phyloP scores from a whole-genome alignment of 1,139 yeast genomes.

The Debaryomyces psychrophilus region DNA sequence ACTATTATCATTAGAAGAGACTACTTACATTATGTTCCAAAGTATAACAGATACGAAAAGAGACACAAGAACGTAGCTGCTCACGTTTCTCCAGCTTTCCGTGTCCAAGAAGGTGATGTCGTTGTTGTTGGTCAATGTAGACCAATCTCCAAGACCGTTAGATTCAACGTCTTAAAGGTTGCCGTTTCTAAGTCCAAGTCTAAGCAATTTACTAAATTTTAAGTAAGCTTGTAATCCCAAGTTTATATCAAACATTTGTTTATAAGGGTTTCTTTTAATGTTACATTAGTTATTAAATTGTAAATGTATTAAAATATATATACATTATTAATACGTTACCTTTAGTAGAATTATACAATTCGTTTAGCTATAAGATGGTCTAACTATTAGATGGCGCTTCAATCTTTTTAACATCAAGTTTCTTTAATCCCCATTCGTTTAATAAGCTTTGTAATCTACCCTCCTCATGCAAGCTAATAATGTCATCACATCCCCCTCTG shows the following conservation, averaged over 20 bases:
- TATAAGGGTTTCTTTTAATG: constrained; percentile 23
- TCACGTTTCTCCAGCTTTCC: constrained; percentile 99
- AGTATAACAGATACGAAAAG: constrained; percentile 99
- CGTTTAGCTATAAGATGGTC: constrained; percentile 46
- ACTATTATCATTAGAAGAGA: constrained; percentile 99
- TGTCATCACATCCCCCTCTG: constrained; percentile 82
- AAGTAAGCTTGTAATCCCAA: constrained; percentile 35
- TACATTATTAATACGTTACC: constrained; percentile 6
- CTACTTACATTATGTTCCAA: constrained; percentile 99
- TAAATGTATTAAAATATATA: constrained; percentile 9
- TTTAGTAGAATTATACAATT: not conserved
- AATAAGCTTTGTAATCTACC: constrained; percentile 54
- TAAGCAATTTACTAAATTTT: constrained; percentile 96
- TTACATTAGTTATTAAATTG: constrained; percentile 24
- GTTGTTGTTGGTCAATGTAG: constrained; percentile 99
- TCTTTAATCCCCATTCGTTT: constrained; percentile 65
- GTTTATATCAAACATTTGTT: constrained; percentile 8
- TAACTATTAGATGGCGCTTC: constrained; percentile 55
- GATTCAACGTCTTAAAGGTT: constrained; percentile 99
- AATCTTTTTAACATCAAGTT: constrained; percentile 53
- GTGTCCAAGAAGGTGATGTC: constrained; percentile 98
- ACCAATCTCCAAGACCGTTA: constrained; percentile 99
- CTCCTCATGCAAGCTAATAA: constrained; percentile 59
- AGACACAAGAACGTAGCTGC: constrained; percentile 99
- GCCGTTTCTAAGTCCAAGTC: constrained; percentile 86